Base-by-base conservation (phyloP, 2,329 filamentous ascomycete genomes). In the Aspergillus bombycis region DNA sequence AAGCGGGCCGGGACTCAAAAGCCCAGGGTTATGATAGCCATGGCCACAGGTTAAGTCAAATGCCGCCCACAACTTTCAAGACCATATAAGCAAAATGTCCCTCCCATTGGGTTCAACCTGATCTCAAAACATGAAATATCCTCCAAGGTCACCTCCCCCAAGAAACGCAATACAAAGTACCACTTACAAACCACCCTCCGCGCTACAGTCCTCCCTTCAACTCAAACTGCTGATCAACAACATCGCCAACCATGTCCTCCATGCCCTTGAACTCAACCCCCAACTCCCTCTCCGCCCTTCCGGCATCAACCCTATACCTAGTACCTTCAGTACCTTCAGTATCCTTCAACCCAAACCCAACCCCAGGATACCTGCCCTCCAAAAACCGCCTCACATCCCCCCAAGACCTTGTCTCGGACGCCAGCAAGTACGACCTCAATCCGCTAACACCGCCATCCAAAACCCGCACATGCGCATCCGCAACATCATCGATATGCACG, bases 401-500 rank as follows among this genome's bases (percentile, higher is more conserved):
- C 70, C 67, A 71, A 19, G 62, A 48, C 7, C 53, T 28, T 30
- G 46, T 8, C 4, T 61, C 57, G 9, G n/a, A 30, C 0, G 64
- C 54, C 26, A 72, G 26, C n/a, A 69, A 36, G 52, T 63, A 65
- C 50, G 63, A 61, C 46, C 60, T 64, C 2, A 67, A 69, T 9
- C 57, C 50, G 8, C 45, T 6, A 5, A 63, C 36, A 2, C 41
- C 38, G 0, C 43, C 52, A 36, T 64, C 45, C n/a, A 72, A 28
- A 2, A 45, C 64, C 21, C 50, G 62, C 6, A 72, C 56, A 21
- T 72, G 69, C 19, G 68, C 70, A 23, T 67, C 62, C 2, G 66
- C 70, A 2, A 72, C 68, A 53, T 72, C 70, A 1, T 38, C 56
- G 21, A 72, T 62, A 60, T 71, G 67, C 19, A 71, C 70, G 34